phyloP scores from a whole-genome alignment of 768 basidiomycete genomes.

The Suillus fuscotomentosus region DNA sequence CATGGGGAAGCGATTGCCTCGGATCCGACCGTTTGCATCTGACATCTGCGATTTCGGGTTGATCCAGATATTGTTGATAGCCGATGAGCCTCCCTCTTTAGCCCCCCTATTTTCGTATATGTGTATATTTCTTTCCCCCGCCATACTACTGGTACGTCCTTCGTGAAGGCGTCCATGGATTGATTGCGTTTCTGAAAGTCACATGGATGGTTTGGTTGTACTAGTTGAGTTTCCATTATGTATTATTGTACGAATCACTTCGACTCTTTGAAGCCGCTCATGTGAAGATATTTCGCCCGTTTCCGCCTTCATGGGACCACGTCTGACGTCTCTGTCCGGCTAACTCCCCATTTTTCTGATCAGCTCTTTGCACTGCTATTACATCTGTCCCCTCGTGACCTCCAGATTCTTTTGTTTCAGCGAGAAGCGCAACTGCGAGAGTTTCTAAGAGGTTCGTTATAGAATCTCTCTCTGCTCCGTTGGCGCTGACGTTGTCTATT shows the following conservation, averaged over 20 bases:
- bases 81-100: background rate
- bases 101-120: background rate
- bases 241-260: background rate
- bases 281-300: background rate
- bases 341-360: no score
- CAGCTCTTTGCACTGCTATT: no score
- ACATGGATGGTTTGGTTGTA: background rate
- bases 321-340: no score
- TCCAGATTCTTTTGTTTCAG: no score
- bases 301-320: background rate
- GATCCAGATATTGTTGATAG: background rate
- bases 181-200: background rate
- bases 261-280: background rate
- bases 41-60: background rate
- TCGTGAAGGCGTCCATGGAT: background rate
- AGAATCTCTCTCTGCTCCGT: no score
- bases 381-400: no score
- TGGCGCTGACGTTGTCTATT: no score
- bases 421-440: no score
- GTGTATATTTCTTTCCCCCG: background rate
- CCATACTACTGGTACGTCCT: background rate
- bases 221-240: background rate
- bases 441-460: no score
- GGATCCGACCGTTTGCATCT: conserved; percentile 32
- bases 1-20: conserved; percentile 26